Evolutionary conservation across 148 eudicot genomes (phyloP).

Genomic region (Rheum nobile): DNA sequence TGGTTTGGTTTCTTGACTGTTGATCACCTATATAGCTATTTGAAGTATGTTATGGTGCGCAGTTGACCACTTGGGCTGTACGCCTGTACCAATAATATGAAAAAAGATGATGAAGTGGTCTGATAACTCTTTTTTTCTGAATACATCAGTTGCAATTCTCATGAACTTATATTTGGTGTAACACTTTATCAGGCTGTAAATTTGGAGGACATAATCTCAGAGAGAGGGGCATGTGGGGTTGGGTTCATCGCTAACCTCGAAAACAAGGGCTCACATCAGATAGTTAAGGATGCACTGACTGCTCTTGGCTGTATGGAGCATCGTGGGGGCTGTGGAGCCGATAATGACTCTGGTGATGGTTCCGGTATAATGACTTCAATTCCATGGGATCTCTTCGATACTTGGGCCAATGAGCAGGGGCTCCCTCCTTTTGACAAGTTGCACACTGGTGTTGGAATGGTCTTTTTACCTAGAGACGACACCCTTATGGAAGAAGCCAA

Average conservation of each 20-base stretch:
- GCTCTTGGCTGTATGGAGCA: constrained; percentile 99
- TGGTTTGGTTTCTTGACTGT: constrained; percentile 2
- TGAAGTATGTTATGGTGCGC: background rate
- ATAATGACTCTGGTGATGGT: constrained; percentile 98
- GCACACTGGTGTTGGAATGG: constrained; percentile 96
- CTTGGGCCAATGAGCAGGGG: constrained; percentile 78
- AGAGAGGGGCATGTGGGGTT: constrained; percentile 97
- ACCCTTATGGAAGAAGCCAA: constrained; percentile 60
- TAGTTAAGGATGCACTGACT: constrained; percentile 82
- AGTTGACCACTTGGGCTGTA: constrained; percentile 1
- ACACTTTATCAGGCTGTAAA: constrained; percentile 68
- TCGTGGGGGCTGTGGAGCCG: constrained; percentile 98
- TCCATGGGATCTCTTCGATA: constrained; percentile 88
- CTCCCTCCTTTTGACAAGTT: constrained; percentile 60
- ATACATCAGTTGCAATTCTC: background rate
- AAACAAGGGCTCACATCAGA: constrained; percentile 68
- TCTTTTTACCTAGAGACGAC: constrained; percentile 76
- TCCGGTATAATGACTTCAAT: constrained; percentile 89
- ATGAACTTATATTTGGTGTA: constrained; percentile 1
- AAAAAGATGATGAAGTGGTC: background rate
- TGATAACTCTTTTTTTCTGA: background rate
- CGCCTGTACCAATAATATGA: background rate
- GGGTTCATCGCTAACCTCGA: constrained; percentile 97
- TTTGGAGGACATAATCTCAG: constrained; percentile 80
- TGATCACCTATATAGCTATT: background rate